Evolutionary conservation across 805 yeast species (phyloP), one percentile per base, ranked within the genome.

Genomic region (Metschnikowia lochheadii): DNA sequence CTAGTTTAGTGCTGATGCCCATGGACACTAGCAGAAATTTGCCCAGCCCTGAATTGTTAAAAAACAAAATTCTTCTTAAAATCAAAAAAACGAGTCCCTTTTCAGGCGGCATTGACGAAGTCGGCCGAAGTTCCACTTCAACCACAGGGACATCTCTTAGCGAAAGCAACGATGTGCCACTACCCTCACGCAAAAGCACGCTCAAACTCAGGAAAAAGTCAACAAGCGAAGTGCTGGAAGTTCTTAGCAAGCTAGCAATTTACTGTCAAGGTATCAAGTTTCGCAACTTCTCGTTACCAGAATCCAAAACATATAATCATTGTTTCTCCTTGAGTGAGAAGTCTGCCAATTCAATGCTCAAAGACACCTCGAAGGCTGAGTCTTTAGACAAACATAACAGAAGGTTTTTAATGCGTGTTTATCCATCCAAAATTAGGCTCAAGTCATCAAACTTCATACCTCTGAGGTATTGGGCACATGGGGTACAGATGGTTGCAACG

Each of bases 401-500:
- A 52, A 74, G 76, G 45, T 88, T 76, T 61, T 63, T 92, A 48
- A 84, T 89, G 85, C 75, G 99, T 46, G 80, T 90, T 0, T 94
- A 94, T 62, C 99, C 99, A 0, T 84, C 95, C 1, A 83, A 83
- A 6, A 78, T 83, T 50, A 70, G 97, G 38, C 77, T 87, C 55
- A 84, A 76, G 47, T 89, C 97, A 1, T 77, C 87, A 2, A 94
- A 94, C 61, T 91, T 89, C 62, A 79, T 78, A 40, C 98, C 99
- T 0, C 67, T 88, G 1, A 65, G 67, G 0, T 89, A 81, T 61
- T 94, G 99, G 99, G 75, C 76, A 45, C 72, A 78, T 43, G 99
- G 99, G 0, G 85, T 79, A 10, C 99, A 94, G 63, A 81, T 94
- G 89, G 98, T 88, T 4, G 98, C 99, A 0, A 84, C 96, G 0